Evolutionary conservation across 495 filamentous ascomycete genomes (phyloP).

Genomic region (Talaromyces adpressus): DNA sequence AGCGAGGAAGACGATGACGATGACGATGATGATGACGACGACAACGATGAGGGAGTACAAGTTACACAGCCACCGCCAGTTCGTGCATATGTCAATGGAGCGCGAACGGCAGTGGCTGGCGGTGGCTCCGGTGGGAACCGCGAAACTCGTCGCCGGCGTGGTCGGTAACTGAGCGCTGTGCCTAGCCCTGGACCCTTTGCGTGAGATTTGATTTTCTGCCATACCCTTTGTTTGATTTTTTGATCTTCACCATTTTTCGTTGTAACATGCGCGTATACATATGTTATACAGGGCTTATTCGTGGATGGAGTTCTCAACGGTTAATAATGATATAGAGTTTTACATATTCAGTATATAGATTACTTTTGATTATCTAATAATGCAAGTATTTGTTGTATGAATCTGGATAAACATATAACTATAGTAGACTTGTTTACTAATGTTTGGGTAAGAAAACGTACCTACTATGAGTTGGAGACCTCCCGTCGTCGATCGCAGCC

Average conservation of each 20-base stretch:
- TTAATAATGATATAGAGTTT: not conserved
- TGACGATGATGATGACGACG: slow-evolving; percentile 13
- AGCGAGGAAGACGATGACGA: slow-evolving; percentile 13
- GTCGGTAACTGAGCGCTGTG: not conserved
- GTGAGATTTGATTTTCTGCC: not conserved
- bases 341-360: not conserved
- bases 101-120: not conserved
- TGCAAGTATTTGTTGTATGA: not conserved
- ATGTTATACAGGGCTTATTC: not conserved
- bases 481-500: not conserved
- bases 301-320: not conserved
- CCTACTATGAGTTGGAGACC: too few species aligned
- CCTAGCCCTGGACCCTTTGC: not conserved
- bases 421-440: too few species aligned
- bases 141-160: slow-evolving; percentile 1
- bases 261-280: not conserved
- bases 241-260: not conserved
- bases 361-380: not conserved
- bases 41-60: slow-evolving; percentile 27
- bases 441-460: too few species aligned
- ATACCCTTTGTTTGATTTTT: not conserved
- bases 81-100: not conserved
- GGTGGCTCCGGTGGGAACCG: not conserved
- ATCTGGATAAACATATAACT: too few species aligned
- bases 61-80: not conserved